phyloP scores from a whole-genome alignment of 148 eudicot species.

The Pharnaceum exiguum region DNA sequence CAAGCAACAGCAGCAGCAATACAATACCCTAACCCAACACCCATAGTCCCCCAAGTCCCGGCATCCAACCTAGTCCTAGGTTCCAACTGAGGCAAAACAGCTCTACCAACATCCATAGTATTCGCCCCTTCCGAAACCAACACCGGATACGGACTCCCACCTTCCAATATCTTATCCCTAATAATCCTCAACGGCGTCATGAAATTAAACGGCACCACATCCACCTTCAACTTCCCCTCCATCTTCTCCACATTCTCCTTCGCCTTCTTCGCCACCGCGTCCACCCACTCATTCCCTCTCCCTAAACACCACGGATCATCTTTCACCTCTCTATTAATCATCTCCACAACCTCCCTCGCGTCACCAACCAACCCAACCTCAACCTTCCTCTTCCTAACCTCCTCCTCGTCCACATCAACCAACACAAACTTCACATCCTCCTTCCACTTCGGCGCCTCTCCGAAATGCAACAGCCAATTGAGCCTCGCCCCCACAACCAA shows the following conservation, averaged over 20 bases:
- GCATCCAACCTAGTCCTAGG: constrained; percentile 98
- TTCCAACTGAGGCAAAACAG: constrained; percentile 84
- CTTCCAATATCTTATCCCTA: constrained; percentile 65
- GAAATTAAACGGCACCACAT: constrained; percentile 88
- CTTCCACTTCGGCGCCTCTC: constrained; percentile 91
- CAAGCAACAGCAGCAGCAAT: constrained; percentile 97
- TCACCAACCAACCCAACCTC: constrained; percentile 78
- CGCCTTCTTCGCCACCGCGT: constrained; percentile 56
- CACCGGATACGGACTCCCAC: constrained; percentile 83
- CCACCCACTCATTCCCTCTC: constrained; percentile 73
- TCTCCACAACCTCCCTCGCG: constrained; percentile 57
- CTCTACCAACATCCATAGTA: constrained; percentile 92
- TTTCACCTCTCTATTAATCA: constrained; percentile 67
- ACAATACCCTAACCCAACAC: constrained; percentile 96
- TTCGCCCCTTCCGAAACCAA: constrained; percentile 95
- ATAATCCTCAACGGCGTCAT: constrained; percentile 90
- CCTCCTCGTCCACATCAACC: constrained; percentile 69
- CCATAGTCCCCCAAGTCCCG: constrained; percentile 99
- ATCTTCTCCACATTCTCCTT: constrained; percentile 79
- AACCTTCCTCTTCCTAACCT: constrained; percentile 71
- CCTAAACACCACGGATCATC: constrained; percentile 91
- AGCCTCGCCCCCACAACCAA: constrained; percentile 84
- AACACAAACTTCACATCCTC: constrained; percentile 84
- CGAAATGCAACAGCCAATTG: constrained; percentile 94
- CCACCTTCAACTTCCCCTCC: constrained; percentile 80